phyloP scores from a whole-genome alignment of 2,329 filamentous ascomycete species.

The Colletotrichum phormii region DNA sequence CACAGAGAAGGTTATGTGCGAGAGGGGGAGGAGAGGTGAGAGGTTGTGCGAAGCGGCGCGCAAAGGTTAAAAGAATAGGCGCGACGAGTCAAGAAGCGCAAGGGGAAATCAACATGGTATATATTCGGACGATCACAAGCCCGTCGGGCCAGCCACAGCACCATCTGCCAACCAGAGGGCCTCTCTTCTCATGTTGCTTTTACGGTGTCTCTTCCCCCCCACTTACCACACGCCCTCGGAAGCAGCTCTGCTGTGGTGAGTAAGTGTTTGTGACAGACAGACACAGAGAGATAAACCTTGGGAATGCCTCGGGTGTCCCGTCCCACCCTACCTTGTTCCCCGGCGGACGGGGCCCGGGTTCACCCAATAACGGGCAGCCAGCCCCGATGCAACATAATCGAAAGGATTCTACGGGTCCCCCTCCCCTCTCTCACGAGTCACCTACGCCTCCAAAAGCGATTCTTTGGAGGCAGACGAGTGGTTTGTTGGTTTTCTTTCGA shows the following conservation, averaged over 20 bases:
- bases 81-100: neutral
- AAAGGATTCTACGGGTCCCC: neutral
- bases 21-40: neutral
- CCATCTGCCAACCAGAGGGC: neutral
- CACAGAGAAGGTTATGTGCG: neutral
- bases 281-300: neutral
- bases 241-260: neutral
- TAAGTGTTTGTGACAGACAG: neutral
- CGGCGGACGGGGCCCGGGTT: neutral
- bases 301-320: neutral
- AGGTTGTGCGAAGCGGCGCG: neutral
- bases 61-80: neutral
- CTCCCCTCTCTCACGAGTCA: neutral
- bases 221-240: neutral
- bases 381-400: slow-evolving; percentile 1
- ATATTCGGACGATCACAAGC: slow-evolving; percentile 30
- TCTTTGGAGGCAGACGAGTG: neutral
- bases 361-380: neutral
- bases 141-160: slow-evolving; percentile 1
- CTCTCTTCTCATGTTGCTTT: neutral
- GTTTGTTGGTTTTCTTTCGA: neutral
- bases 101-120: neutral
- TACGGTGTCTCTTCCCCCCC: neutral
- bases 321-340: neutral
- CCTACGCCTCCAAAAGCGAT: neutral